Evolutionary conservation across 164 flowering plant species (phyloP).

Genomic region (Saururus chinensis): DNA sequence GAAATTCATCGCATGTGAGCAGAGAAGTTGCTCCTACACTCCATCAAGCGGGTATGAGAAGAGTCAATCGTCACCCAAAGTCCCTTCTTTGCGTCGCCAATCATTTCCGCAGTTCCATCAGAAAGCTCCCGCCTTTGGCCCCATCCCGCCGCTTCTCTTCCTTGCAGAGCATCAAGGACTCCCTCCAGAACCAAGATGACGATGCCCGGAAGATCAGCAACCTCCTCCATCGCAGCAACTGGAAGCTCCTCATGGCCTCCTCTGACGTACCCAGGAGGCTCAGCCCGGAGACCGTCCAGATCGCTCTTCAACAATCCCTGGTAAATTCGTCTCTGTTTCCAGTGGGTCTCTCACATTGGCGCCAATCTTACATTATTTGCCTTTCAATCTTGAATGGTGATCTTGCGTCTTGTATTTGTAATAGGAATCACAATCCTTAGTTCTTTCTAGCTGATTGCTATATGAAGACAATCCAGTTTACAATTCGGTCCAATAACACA

Average conservation of each 20-base stretch:
- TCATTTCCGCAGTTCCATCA: too few relatives aligned
- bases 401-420: too few relatives aligned
- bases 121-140: background rate
- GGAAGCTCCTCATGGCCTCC: constrained; percentile 35
- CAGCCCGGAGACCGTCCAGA: constrained; percentile 32
- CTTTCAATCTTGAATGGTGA: background rate
- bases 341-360: too few relatives aligned
- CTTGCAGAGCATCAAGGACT: background rate
- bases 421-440: too few relatives aligned
- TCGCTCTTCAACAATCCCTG: constrained; percentile 31
- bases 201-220: constrained; percentile 25
- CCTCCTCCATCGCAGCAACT: constrained; percentile 30
- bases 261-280: constrained; percentile 26
- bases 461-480: background rate
- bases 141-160: background rate
- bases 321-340: background rate
- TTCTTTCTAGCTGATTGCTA: background rate
- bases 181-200: constrained; percentile 2
- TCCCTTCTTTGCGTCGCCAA: too few relatives aligned
- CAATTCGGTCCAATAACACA: background rate
- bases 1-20: too few relatives aligned
- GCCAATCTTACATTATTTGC: too few relatives aligned
- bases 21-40: too few relatives aligned
- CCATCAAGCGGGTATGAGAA: too few relatives aligned
- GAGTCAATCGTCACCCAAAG: too few relatives aligned